Evolutionary conservation across 441 rosid genomes (phyloP), one percentile per base, ranked within the genome.

Genomic region (Mallotus repandus): DNA sequence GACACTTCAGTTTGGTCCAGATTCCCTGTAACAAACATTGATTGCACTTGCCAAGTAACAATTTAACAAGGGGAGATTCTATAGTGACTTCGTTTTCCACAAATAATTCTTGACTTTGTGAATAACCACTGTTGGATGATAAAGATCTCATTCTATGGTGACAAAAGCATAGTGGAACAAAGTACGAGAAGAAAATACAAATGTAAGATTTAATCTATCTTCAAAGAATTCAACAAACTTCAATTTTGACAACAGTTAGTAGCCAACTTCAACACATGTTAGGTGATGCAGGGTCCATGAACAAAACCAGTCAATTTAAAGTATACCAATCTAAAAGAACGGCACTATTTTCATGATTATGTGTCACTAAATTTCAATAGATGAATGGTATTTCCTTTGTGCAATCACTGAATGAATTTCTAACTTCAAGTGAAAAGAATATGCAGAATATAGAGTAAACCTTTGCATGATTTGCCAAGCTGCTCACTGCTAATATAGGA

Each of bases 391-490:
- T 50, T 52, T 19, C 3, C 8, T 41, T 35, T 53, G 7, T 5
- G 6, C 1, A 69, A 41, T 43, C 14, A 19, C 49, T 9, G 9
- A 38, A 72, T 41, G 32, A 45, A 69, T 41, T 9, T 12, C 43
- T 53, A 58, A 74, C 32, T 57, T 66, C 74, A 52, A 63, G 41
- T 29, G 32, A 29, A 29, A 29, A 29, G 32, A 29, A 29, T 55
- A 18, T 46, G 21, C 55, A 69, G 32, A 68, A 58, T 32, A 32
- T 19, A 35, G 21, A 64, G 41, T 76, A 78, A 81, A 92, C 99
- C 96, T 88, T 92, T 4, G 94, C 65, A 80, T 91, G 99, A 68
- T 84, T 84, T 25, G 99, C 94, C 80, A 92, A 81, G 86, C 86
- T 91, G 86, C 97, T 92, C 72, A 91, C 81, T 64, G 98, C 97